Percentiles rank a stretch among this genome's conserved stretches.
These are phyloP conservation scores for Paraconiothyrium sp. DNA, from an alignment of 2,329 filamentous ascomycete genomes.

Conservation along the genomic window DNA sequence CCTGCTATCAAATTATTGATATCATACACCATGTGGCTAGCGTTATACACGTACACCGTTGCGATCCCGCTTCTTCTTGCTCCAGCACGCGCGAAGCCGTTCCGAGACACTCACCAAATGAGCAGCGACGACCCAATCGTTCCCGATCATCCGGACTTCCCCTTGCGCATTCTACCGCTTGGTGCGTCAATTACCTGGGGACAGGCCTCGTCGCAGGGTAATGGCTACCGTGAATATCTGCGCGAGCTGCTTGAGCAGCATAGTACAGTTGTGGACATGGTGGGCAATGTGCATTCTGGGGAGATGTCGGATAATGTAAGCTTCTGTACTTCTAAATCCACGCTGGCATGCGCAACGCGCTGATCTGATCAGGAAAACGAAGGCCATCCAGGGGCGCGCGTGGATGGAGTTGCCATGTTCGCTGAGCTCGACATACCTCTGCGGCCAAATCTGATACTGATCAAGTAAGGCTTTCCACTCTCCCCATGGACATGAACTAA, in stretches of 20 bases:
- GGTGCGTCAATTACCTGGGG: conserved; percentile 19
- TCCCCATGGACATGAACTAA: neutral
- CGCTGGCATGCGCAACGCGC: neutral
- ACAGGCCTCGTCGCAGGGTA: conserved; percentile 4
- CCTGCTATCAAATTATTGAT: neutral
- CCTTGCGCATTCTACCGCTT: conserved; percentile 16
- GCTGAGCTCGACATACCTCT: conserved; percentile 1
- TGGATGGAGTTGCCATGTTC: conserved; percentile 1
- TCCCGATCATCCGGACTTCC: conserved; percentile 2
- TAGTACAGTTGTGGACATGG: conserved; percentile 18
- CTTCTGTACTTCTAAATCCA: too few relatives aligned
- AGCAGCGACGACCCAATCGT: neutral
- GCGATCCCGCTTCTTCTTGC: neutral
- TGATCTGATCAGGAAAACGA: conserved; percentile 8
- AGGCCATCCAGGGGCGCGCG: conserved; percentile 14
- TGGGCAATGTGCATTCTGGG: conserved; percentile 11
- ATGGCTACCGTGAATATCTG: conserved; percentile 17
- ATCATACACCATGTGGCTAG: neutral
- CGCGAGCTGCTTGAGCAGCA: conserved; percentile 12
- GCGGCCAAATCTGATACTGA: conserved; percentile 13
- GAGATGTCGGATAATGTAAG: conserved; percentile 16
- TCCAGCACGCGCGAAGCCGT: neutral
- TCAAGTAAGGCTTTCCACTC: conserved; percentile 9
- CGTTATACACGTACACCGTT: neutral
- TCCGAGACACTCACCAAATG: neutral